phyloP scores from a whole-genome alignment of 306 rosid genomes.

The Castanea sativa region DNA sequence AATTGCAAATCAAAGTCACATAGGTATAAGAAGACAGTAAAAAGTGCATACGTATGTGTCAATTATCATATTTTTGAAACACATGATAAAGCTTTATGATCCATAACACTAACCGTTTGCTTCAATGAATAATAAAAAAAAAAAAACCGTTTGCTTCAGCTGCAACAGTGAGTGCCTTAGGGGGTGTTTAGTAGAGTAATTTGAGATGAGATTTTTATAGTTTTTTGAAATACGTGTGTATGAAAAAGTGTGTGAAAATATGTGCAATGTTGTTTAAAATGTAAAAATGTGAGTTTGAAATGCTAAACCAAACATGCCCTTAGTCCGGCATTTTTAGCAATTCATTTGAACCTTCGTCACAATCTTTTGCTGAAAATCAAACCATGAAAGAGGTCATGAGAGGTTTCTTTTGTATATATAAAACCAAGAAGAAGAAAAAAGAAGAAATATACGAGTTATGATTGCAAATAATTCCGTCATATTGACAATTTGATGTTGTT shows the following conservation, averaged over 20 bases:
- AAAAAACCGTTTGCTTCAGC: not conserved
- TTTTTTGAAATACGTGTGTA: too few species aligned
- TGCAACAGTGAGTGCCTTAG: not conserved
- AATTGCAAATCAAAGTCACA: not conserved
- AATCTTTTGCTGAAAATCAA: constrained; percentile 3
- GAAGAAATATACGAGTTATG: not conserved
- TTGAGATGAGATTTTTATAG: too few species aligned
- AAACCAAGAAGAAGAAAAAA: not conserved
- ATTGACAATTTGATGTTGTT: not conserved
- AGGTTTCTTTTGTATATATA: not conserved
- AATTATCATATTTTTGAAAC: not conserved
- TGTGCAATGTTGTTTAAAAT: too few species aligned
- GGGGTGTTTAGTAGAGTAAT: too few species aligned
- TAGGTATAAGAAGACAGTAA: not conserved
- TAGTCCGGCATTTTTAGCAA: not conserved
- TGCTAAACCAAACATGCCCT: too few species aligned
- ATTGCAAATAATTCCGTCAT: not conserved
- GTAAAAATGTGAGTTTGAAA: too few species aligned
- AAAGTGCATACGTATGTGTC: not conserved
- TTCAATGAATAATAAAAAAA: not conserved
- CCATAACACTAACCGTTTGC: not conserved
- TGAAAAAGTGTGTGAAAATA: too few species aligned
- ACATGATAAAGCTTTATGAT: not conserved
- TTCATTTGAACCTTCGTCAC: not conserved
- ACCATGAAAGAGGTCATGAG: not conserved